Percentiles rank a stretch among this genome's conserved stretches.
phyloP scores from a whole-genome alignment of 2,329 filamentous ascomycete genomes.

The Trichoderma semiorbis region DNA sequence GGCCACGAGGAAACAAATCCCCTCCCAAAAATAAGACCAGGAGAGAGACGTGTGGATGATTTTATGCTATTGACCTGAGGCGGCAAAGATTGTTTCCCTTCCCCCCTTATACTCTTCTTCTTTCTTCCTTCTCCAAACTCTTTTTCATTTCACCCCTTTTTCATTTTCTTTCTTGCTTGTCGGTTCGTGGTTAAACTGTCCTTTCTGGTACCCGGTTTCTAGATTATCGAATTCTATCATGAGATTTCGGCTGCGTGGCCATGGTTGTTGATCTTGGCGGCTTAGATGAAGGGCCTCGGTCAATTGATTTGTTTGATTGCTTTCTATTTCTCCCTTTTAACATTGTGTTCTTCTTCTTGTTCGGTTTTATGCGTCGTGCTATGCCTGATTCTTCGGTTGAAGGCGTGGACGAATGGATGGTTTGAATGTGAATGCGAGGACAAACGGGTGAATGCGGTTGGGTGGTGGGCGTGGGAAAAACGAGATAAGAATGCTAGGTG shows the following conservation, averaged over 20 bases:
- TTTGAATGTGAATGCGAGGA: background rate
- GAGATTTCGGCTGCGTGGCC: background rate
- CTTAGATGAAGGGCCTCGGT: background rate
- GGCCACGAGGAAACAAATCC: background rate
- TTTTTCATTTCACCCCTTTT: background rate
- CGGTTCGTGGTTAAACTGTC: background rate
- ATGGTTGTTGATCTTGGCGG: background rate
- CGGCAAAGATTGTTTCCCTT: slow-evolving; percentile 11
- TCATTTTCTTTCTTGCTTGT: background rate
- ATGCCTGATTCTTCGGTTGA: background rate
- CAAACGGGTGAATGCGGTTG: background rate
- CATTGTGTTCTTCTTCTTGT: background rate
- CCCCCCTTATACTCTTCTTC: background rate
- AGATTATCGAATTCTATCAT: slow-evolving; percentile 4
- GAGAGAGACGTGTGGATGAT: slow-evolving; percentile 3
- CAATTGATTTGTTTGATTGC: background rate
- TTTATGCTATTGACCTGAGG: background rate
- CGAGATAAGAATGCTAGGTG: background rate
- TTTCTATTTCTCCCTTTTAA: background rate
- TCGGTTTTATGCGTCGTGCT: background rate
- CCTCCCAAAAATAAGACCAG: background rate
- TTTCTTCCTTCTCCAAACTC: background rate
- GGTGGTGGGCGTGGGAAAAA: slow-evolving; percentile 2
- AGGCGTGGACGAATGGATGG: background rate
- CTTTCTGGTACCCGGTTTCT: background rate